Evolutionary conservation across 495 filamentous ascomycete genomes (phyloP), one percentile per base, ranked within the genome.

Genomic region (Penicillium ucsense): DNA sequence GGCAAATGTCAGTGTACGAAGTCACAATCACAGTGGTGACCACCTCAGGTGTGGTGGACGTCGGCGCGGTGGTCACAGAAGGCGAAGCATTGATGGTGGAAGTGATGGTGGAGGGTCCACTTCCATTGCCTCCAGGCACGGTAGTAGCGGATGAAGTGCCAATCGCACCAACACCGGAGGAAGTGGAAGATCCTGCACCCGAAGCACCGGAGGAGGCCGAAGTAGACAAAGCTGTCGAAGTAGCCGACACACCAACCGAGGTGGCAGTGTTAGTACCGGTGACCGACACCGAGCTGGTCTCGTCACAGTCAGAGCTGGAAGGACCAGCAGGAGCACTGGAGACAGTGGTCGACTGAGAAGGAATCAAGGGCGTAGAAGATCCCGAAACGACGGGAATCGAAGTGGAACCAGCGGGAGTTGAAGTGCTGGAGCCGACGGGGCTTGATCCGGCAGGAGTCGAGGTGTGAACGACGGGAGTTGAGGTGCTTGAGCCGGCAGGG

Each of bases 1-100:
- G 64, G 47, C 70, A 73, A 45, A 73, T 66, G 43, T 63, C 61
- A 12, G 61, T 61, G 50, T 71, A 73, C 5, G 68, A 67, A 29
- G 70, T 72, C 12, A 65, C 60, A 33, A 72, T 66, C 34, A 71
- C 50, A 8, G 69, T 70, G 3, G 67, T 71, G 41, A 56, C 54
- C 6, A 58, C 64, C 27, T 49, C 52, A 0, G 60, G 48, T 31
- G 49, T 47, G 7, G 55, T 52, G 20, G 59, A 53, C 2, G 51
- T 66, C 57, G 51, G 68, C 68, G 48, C 66, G 61, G 60, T 64
- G 54, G 48, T 81, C 31, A 61, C 48, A 4, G 46, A 48, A 37
- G 77, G 67, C 32, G 73, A 64, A 8, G 73, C 73, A 50, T 67
- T 77, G 46, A 69, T 49, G 31, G 34, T 37, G 7, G 59, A 43